Evolutionary conservation across 2,329 filamentous ascomycete species (phyloP).

Genomic region (Trichoderma sp.): DNA sequence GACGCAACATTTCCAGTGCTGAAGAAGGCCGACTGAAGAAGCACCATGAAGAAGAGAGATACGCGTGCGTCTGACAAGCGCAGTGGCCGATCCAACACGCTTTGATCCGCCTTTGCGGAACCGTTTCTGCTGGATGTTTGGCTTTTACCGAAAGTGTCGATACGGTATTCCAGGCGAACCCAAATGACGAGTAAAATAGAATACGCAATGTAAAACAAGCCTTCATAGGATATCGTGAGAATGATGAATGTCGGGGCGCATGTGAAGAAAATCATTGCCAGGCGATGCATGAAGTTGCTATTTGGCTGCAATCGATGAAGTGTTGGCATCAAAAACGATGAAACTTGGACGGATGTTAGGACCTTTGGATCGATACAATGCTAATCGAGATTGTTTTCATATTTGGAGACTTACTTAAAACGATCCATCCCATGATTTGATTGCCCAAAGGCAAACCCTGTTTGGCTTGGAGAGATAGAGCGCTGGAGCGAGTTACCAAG

Average conservation of each 20-base stretch:
- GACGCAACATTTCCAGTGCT: constrained; percentile 95
- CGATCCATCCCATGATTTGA: constrained; percentile 80
- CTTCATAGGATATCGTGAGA: constrained; percentile 95
- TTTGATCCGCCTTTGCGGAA: constrained; percentile 19
- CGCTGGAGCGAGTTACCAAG: constrained; percentile 82
- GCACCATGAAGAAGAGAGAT: constrained; percentile 90
- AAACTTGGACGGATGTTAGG: constrained; percentile 48
- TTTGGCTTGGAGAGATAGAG: constrained; percentile 81
- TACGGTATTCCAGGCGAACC: constrained; percentile 86
- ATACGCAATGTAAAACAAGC: constrained; percentile 92
- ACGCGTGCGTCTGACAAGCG: constrained; percentile 82
- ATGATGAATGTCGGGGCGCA: constrained; percentile 95
- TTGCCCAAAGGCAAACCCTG: constrained; percentile 84
- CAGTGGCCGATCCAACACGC: constrained; percentile 60
- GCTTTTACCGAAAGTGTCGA: constrained; percentile 41
- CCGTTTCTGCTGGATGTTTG: not conserved
- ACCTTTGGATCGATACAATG: constrained; percentile 24
- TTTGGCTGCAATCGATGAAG: constrained; percentile 80
- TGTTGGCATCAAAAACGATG: constrained; percentile 77
- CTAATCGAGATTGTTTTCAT: not conserved
- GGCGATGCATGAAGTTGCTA: constrained; percentile 84
- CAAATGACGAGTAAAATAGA: constrained; percentile 79
- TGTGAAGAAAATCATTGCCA: constrained; percentile 86
- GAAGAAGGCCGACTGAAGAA: constrained; percentile 96
- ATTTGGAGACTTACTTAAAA: constrained; percentile 62